A percentile compares a stretch with the other conserved stretches of the same genome.
phyloP scores from a whole-genome alignment of 495 filamentous ascomycete genomes.

The Penicillium angulare region DNA sequence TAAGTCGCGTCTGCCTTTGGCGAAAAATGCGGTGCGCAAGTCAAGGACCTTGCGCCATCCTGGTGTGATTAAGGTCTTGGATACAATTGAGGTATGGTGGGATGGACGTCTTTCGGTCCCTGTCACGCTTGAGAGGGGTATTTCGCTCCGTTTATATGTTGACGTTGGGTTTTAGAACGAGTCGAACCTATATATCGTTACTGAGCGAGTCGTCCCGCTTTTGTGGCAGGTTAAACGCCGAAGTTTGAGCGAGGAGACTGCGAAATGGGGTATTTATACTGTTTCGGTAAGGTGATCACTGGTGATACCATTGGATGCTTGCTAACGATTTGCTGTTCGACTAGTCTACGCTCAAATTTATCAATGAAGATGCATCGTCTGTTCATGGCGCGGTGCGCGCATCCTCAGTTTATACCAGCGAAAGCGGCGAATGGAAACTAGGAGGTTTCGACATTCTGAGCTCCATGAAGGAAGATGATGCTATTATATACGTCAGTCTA shows the following conservation, averaged over 20 bases:
- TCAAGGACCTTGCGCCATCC: conserved; percentile 89
- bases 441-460: conserved; percentile 91
- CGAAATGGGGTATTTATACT: conserved; percentile 91
- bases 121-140: too few species aligned
- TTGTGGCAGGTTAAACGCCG: conserved; percentile 83
- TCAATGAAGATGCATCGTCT: conserved; percentile 88
- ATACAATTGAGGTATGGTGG: conserved; percentile 90
- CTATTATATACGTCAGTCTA: conserved; percentile 80
- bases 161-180: conserved; percentile 62
- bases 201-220: conserved; percentile 81
- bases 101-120: too few species aligned
- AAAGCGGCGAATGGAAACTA: conserved; percentile 97
- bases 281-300: conserved; percentile 64
- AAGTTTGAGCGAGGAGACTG: conserved; percentile 79
- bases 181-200: conserved; percentile 89
- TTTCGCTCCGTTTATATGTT: not conserved
- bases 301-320: too few species aligned
- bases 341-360: conserved; percentile 88
- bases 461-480: conserved; percentile 92
- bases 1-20: conserved; percentile 75
- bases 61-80: conserved; percentile 86
- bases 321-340: not conserved
- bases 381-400: conserved; percentile 83
- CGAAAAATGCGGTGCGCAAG: conserved; percentile 90
- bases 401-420: conserved; percentile 84